Conservation (phyloP, 2,329 filamentous ascomycete species). For the Fonsecaea pugnacius region DNA sequence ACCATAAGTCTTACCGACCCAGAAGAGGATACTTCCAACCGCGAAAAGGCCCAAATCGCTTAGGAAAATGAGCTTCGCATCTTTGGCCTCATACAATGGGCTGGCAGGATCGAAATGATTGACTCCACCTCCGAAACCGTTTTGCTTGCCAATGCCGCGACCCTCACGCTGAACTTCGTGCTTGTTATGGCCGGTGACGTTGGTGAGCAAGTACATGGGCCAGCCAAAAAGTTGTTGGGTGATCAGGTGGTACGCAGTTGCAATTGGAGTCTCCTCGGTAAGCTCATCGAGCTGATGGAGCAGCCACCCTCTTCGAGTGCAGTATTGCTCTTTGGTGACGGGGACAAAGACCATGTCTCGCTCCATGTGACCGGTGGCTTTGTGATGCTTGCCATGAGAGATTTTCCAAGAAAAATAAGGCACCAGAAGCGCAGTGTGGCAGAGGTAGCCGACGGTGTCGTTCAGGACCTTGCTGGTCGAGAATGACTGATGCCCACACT, state of each 20-base stretch:
- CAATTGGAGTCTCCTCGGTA: conserved; percentile 90
- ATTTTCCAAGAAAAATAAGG: conserved; percentile 99
- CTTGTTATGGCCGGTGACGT: conserved; percentile 95
- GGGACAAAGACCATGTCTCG: conserved; percentile 99
- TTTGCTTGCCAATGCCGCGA: conserved; percentile 88
- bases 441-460: conserved; percentile 88
- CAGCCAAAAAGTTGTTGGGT: conserved; percentile 89
- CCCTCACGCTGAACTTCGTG: conserved; percentile 91
- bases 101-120: conserved; percentile 93
- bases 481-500: conserved; percentile 97
- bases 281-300: conserved; percentile 85
- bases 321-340: conserved; percentile 81
- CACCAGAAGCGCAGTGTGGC: conserved; percentile 85
- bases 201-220: conserved; percentile 87
- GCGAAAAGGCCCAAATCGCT: conserved; percentile 81
- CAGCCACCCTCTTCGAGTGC: conserved; percentile 72
- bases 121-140: conserved; percentile 78
- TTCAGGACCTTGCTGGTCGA: conserved; percentile 89
- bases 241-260: conserved; percentile 74
- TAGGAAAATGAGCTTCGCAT: conserved; percentile 82
- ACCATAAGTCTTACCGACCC: conserved; percentile 76
- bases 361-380: conserved; percentile 95
- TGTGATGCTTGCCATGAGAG: conserved; percentile 99
- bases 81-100: conserved; percentile 88
- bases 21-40: conserved; percentile 64